Base-by-base conservation (phyloP, 139 green algal genomes). In the Micractinium conductrix region DNA sequence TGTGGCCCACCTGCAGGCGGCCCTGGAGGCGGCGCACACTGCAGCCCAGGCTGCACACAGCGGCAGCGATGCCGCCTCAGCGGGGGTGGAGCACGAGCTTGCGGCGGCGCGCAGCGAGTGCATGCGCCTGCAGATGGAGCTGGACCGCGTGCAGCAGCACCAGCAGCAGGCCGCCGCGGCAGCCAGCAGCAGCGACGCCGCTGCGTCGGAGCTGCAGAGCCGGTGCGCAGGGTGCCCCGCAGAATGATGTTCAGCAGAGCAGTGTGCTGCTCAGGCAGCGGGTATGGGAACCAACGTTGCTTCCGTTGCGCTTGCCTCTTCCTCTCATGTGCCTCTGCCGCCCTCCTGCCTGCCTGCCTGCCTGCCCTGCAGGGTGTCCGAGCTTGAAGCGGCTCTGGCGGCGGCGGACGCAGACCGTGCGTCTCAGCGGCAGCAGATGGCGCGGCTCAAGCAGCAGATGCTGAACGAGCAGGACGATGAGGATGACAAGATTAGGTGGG, bases 361-460 rank as follows among this genome's bases (percentile, higher is more conserved):
- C 10, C 5, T 38, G 22, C 3, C 14, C 6, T 43, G 30, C 63
- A 71, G 63, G 63, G 30, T 71, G 63, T 78, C 70, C 40, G 70
- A 74, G 48, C 48, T 58, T 10, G 48, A 58, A 33, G 43, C 55
- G 0, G 72, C 72, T 4, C 71, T 81, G 43, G 81, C 67, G 42
- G 72, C 81, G 1, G 63, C 62, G 4, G 81, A 85, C 17, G 81
- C n/a, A 0, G 86, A 85, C 6, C 65, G 74, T n/a, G 72, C 65
- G 9, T 79, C 72, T 14, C 63, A 74, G 40, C 82, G 62, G 73
- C 65, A 85, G 50, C 86, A 90, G 55, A 68, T 90, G 62, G 67
- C 42, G 22, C 63, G 75, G 33, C 75, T 90, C 65, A 90, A 90
- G 78, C 65, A 84, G 69, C 86, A 90, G 80, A 90, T 90, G 86